Conservation (phyloP, 1,139 yeast genomes). For the Candida smagusa region DNA sequence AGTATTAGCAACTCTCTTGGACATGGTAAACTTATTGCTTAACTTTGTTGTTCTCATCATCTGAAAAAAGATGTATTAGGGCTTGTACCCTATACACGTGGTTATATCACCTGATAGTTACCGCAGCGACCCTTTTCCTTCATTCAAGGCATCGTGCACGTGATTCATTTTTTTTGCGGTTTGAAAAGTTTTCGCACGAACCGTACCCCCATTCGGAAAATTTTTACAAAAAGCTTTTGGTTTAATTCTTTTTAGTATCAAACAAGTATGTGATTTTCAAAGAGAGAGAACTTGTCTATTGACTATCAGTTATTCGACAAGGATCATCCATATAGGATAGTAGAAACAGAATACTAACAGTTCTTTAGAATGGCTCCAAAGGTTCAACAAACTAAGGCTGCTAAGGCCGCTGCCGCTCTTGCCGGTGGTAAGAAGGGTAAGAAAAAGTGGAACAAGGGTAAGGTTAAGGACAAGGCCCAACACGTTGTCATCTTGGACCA, state of each 20-base stretch:
- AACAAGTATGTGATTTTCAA: conserved; percentile 14
- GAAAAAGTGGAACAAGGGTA: conserved; percentile 99
- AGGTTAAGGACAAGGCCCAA: conserved; percentile 99
- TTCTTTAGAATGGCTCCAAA: conserved; percentile 89
- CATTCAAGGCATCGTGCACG: neutral
- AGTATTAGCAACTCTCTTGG: conserved; percentile 65
- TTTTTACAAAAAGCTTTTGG: conserved; percentile 12
- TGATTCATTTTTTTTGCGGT: neutral
- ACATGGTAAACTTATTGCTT: conserved; percentile 28
- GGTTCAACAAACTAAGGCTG: conserved; percentile 98
- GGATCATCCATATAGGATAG: neutral
- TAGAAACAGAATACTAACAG: conserved; percentile 30
- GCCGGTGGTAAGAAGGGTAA: conserved; percentile 99
- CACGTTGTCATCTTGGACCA: conserved; percentile 97
- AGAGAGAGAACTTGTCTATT: neutral
- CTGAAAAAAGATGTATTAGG: conserved; percentile 7
- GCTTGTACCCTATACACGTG: conserved; percentile 11
- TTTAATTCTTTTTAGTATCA: conserved; percentile 13
- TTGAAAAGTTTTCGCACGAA: conserved; percentile 4
- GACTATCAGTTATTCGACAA: neutral
- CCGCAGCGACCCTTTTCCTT: neutral
- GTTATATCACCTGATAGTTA: conserved; percentile 1
- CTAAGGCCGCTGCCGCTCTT: conserved; percentile 99
- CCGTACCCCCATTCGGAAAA: conserved; percentile 8
- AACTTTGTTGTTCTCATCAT: conserved; percentile 6